Evolutionary conservation across 177 flowering plant species (phyloP), one percentile per base, ranked within the genome.

Genomic region (Telopea speciosissima): DNA sequence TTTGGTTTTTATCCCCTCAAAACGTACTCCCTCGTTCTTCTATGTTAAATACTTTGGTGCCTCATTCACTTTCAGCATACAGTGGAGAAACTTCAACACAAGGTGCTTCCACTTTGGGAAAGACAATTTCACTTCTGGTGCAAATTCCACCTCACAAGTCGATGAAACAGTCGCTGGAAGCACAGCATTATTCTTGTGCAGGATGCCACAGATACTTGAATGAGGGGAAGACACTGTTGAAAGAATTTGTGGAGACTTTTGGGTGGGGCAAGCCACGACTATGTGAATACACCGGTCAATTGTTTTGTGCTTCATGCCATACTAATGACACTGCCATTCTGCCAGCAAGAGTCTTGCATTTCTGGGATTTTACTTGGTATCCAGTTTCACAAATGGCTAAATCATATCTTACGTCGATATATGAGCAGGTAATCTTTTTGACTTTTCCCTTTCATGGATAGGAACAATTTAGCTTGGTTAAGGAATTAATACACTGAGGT

Each of bases 191-290:
- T 80, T 74, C 74, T 31, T 95, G 99, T 83, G 93, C 96, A 1
- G 99, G 99, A 69, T 95, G 99, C 81, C 89, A 84, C 83, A 86
- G 74, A 69, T 81, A 83, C 81, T 89, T 95, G 74, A 87, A 88
- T 79, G 83, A 77, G 71, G 88, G 90, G 56, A 89, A 79, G 65
- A 82, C 89, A 26, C 73, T 81, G 63, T 73, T 94, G 80, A 75
- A 49, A 62, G 97, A 86, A 65, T 78, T 95, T 77, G 93, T 83
- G 16, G 87, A 86, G 75, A 80, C 89, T 62, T 74, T 95, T 76
- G 97, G 97, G 5, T 90, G 97, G 96, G 99, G 99, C 16, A 95
- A 86, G 69, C 97, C 94, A 79, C 87, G 99, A 66, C 85, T 87
- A 69, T 95, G 99, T 80, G 97, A 89, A 77, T 95, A 95, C 75